Evolutionary conservation across 352 stramenopile genomes (phyloP).

Genomic region (Phytophthora citrophthora): DNA sequence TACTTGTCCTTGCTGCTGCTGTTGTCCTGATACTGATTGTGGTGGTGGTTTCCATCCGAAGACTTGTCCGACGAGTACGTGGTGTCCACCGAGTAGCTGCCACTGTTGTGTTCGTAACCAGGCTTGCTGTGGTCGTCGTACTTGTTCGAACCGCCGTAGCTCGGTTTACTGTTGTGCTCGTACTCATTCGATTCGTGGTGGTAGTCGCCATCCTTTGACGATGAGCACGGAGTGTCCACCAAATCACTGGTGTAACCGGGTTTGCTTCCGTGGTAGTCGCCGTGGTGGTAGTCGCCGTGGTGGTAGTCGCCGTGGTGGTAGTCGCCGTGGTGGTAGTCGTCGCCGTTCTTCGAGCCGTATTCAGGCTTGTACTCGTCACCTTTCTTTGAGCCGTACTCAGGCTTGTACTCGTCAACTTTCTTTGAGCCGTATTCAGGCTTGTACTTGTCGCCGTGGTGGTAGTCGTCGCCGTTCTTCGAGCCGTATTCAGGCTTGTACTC

Average conservation of each 20-base stretch:
- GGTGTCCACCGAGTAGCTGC: neutral
- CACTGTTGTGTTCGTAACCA: neutral
- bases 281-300: neutral
- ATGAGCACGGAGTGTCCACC: conserved; percentile 8
- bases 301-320: neutral
- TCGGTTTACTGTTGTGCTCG: neutral
- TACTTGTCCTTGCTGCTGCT: conserved; percentile 15
- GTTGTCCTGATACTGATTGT: neutral
- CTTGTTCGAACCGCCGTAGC: neutral
- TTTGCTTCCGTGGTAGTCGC: neutral
- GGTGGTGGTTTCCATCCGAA: conserved; percentile 6
- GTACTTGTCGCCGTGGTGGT: too few species aligned
- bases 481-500: neutral
- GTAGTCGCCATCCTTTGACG: conserved; percentile 7
- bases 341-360: neutral
- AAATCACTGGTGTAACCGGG: neutral
- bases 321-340: too few species aligned
- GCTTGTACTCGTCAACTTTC: neutral
- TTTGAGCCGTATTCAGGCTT: too few species aligned
- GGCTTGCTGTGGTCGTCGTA: conserved; percentile 6
- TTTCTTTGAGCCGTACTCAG: neutral
- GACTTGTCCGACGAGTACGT: conserved; percentile 18
- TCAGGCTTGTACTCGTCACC: neutral
- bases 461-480: neutral
- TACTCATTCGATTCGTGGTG: neutral